A percentile compares a stretch with the other conserved stretches of the same genome.
Evolutionary conservation across 208 protist species (phyloP).

Genomic region (Trypanosoma mega): DNA sequence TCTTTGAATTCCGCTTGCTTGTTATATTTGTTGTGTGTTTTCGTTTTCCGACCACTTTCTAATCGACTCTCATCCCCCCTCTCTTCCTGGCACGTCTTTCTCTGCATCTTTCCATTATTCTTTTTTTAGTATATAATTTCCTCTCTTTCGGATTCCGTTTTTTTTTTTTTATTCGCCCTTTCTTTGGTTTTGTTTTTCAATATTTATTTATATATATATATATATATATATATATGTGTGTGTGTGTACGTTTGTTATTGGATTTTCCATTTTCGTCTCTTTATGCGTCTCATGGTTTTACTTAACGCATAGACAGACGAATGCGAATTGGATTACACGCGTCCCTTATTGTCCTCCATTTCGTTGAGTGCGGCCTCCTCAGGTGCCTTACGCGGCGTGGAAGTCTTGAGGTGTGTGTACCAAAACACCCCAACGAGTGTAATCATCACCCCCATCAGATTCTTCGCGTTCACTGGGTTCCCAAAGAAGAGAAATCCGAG

Average conservation of each 20-base stretch:
- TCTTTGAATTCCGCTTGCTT: too few species aligned
- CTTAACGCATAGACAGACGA: too few species aligned
- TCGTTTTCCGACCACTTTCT: too few species aligned
- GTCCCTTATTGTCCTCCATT: too few species aligned
- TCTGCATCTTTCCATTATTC: too few species aligned
- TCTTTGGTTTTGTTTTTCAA: neutral
- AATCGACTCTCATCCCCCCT: too few species aligned
- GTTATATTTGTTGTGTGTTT: too few species aligned
- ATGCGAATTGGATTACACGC: too few species aligned
- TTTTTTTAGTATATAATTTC: too few species aligned
- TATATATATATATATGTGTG: neutral
- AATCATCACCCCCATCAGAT: slow-evolving; percentile 45
- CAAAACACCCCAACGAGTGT: slow-evolving; percentile 70
- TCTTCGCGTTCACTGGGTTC: slow-evolving; percentile 29
- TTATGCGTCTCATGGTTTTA: too few species aligned
- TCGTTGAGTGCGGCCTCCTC: neutral
- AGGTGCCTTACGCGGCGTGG: slow-evolving; percentile 11
- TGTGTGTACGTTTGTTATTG: slow-evolving; percentile 1
- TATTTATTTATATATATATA: neutral
- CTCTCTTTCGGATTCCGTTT: neutral
- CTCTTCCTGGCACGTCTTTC: too few species aligned
- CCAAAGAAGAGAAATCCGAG: slow-evolving; percentile 73
- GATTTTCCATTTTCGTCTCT: too few species aligned
- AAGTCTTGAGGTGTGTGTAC: slow-evolving; percentile 74
- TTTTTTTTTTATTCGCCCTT: neutral